Conservation (phyloP, 2,329 filamentous ascomycete species). For the Colletotrichum neosansevieriae region DNA sequence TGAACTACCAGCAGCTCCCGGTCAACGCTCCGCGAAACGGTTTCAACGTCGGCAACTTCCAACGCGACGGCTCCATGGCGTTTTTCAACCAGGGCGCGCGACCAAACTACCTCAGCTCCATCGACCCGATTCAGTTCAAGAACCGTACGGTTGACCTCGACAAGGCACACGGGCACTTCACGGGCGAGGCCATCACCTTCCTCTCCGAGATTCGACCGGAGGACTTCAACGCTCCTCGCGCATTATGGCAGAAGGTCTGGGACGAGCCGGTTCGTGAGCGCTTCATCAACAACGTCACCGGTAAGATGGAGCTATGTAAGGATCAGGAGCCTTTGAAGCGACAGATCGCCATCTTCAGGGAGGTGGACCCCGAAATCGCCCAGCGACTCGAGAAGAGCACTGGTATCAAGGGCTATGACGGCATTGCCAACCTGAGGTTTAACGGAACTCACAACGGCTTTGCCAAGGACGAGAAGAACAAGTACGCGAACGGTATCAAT, state of each 20-base stretch:
- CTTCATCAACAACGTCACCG: conserved; percentile 70
- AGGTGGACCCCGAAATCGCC: conserved; percentile 70
- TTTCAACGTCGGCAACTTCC: conserved; percentile 72
- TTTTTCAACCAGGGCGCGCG: conserved; percentile 48
- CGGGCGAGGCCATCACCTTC: conserved; percentile 52
- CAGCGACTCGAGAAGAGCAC: conserved; percentile 71
- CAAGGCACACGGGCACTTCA: conserved; percentile 54
- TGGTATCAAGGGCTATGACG: conserved; percentile 70
- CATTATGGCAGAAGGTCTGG: conserved; percentile 71
- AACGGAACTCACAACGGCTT: conserved; percentile 74
- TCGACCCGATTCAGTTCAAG: conserved; percentile 51
- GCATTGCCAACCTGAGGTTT: conserved; percentile 66
- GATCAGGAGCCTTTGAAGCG: conserved; percentile 72
- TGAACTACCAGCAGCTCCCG: conserved; percentile 74
- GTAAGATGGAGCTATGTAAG: conserved; percentile 70
- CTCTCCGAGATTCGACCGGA: conserved; percentile 53
- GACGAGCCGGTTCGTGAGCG: conserved; percentile 68
- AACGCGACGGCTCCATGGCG: conserved; percentile 75
- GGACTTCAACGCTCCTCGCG: conserved; percentile 62
- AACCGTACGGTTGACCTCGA: conserved; percentile 52
- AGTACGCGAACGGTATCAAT: conserved; percentile 63
- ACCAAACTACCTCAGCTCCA: conserved; percentile 40
- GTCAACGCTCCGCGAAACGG: conserved; percentile 68
- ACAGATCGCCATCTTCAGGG: conserved; percentile 74
- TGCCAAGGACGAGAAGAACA: conserved; percentile 58